Base-by-base conservation (phyloP, 2,329 filamentous ascomycete species). In the Fusarium dimerum region DNA sequence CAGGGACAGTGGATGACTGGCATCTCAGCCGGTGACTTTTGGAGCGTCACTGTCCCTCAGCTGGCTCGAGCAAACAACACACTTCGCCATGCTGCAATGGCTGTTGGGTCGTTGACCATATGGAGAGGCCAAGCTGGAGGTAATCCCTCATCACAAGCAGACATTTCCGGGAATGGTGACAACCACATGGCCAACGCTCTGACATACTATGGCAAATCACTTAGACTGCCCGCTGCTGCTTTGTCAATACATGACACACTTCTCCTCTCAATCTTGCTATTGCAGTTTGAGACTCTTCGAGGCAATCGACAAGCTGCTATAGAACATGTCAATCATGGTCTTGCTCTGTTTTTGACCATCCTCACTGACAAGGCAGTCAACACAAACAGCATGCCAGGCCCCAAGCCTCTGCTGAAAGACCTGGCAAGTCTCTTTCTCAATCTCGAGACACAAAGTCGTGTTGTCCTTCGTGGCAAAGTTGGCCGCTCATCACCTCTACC, bases 281-380 rank as follows among this genome's bases (percentile, higher is more conserved):
- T 73, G 0, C 65, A 61, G 11, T 73, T 73, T 13, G 70, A 73
- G 32, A 64, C 52, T 0, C 49, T 73, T 0, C 51, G 68, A 10
- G 70, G 66, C 2, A 64, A 68, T 13, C 58, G 53, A 9, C 68
- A 64, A 34, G 66, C 66, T 8, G 70, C 69, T 0, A 44, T 72
- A 15, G 62, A 67, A n/a, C 70, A 73, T 43, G 56, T 73, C 5
- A 72, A 72, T 16, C 71, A 73, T 41, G 70, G 67, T 0, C 50
- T 73, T 10, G 64, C 71, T 9, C 59, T 73, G 5, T 41, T 73
- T 1, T 57, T 73, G 15, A 52, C 64, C 1, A 43, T 73, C 6
- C 10, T 72, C n/a, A 65, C 65, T 0, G 68, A 70, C 10, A 39
- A 63, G 2, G 29, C 45, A 10, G 45, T 51, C 5, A n/a, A 65